Conservation (phyloP, 331 rosid species). For the Pyrus hybrid region DNA sequence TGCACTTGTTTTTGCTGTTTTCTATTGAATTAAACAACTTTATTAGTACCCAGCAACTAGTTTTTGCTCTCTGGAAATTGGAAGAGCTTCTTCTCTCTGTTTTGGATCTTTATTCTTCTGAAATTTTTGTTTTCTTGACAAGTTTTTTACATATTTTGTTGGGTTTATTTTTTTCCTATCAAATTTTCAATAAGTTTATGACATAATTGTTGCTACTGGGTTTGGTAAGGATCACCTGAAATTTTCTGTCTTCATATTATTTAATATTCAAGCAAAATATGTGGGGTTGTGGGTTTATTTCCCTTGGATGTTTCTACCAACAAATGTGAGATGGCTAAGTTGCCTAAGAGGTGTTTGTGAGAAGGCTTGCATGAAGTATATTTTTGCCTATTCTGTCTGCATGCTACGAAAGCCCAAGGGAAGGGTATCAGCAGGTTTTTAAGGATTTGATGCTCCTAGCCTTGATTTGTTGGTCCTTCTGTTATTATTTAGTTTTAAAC, state of each 20-base stretch:
- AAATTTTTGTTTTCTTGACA: background rate
- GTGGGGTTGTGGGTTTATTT: background rate
- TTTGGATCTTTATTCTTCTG: background rate
- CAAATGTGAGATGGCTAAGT: background rate
- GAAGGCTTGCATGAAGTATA: constrained; percentile 1
- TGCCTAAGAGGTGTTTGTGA: constrained; percentile 24
- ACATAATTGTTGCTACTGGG: background rate
- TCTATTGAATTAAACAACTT: background rate
- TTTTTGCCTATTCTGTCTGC: background rate
- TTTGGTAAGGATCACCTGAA: background rate
- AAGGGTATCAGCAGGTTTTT: too few relatives aligned
- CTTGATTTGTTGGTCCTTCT: too few relatives aligned
- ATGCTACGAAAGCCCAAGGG: too few relatives aligned
- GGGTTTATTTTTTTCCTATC: background rate
- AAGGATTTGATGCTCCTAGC: too few relatives aligned
- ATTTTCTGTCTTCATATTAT: background rate
- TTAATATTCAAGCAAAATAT: background rate
- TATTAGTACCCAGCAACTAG: background rate
- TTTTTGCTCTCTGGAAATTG: background rate
- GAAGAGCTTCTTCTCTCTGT: background rate
- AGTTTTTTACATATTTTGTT: background rate
- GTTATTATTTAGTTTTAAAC: too few relatives aligned
- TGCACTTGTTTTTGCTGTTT: background rate
- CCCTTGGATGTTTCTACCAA: background rate
- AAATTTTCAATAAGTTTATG: background rate